Percentiles rank a stretch among this genome's conserved stretches.
Conservation (phyloP, 306 rosid species). For the Malus orientalis region DNA sequence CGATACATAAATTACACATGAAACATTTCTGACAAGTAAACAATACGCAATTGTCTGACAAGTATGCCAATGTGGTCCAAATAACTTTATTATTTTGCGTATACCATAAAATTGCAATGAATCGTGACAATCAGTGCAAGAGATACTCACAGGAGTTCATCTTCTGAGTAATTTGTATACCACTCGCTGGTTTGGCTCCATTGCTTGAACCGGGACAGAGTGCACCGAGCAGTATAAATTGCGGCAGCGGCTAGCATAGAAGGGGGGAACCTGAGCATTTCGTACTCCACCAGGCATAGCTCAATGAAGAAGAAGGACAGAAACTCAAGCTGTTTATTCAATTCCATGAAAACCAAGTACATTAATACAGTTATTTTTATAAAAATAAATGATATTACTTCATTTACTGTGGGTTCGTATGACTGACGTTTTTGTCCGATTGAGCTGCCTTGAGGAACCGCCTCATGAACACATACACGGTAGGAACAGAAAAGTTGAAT, state of each 20-base stretch:
- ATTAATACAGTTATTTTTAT: background rate
- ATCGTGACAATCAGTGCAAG: background rate
- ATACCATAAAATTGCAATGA: background rate
- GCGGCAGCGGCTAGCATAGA: constrained; percentile 83
- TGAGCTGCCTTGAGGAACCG: constrained; percentile 55
- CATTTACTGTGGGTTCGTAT: background rate
- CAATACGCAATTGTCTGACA: background rate
- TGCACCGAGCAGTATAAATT: constrained; percentile 64
- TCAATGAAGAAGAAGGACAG: constrained; percentile 73
- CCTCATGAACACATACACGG: constrained; percentile 48
- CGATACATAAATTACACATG: background rate
- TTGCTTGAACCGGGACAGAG: constrained; percentile 41
- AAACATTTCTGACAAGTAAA: background rate
- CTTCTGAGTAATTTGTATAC: constrained; percentile 58
- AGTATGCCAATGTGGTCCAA: background rate
- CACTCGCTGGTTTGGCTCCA: constrained; percentile 79
- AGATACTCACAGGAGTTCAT: constrained; percentile 57
- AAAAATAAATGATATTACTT: background rate
- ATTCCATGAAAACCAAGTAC: background rate
- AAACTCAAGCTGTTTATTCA: constrained; percentile 53
- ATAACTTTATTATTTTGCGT: background rate
- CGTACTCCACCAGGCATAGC: constrained; percentile 69
- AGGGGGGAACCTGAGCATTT: constrained; percentile 65
- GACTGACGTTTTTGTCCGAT: constrained; percentile 33
- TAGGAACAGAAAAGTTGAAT: constrained; percentile 53